These are phyloP conservation scores for Magnolia officinalis DNA, from an alignment of 164 flowering plant genomes.

Conservation along the genomic window DNA sequence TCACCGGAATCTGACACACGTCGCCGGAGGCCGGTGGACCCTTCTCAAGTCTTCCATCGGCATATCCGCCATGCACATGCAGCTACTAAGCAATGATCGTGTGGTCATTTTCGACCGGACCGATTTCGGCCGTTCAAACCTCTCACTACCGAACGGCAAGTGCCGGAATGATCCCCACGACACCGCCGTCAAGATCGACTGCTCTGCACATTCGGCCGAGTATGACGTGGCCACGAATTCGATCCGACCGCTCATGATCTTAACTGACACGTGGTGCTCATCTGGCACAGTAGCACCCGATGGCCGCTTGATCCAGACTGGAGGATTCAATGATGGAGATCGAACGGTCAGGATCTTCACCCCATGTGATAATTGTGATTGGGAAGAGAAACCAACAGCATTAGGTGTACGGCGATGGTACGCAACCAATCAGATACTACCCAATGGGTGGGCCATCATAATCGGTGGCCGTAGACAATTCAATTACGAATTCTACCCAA, in stretches of 20 bases:
- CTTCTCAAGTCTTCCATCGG: constrained; percentile 59
- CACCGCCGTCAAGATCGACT: constrained; percentile 33
- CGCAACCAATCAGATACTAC: constrained; percentile 66
- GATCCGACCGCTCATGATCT: constrained; percentile 49
- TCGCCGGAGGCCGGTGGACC: constrained; percentile 49
- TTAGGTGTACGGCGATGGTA: constrained; percentile 59
- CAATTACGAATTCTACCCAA: constrained; percentile 79
- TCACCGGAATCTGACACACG: constrained; percentile 5
- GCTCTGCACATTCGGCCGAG: constrained; percentile 83
- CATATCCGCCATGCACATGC: constrained; percentile 91
- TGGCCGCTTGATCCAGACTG: constrained; percentile 69
- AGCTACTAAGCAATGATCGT: constrained; percentile 69
- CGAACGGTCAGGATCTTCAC: constrained; percentile 35
- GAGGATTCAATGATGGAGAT: constrained; percentile 64
- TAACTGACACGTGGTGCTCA: constrained; percentile 76
- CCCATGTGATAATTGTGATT: constrained; percentile 62
- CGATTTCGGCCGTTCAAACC: constrained; percentile 71
- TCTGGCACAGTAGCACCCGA: constrained; percentile 52
- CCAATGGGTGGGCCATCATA: constrained; percentile 58
- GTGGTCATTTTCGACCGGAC: constrained; percentile 83
- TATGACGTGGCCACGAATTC: constrained; percentile 48
- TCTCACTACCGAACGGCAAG: constrained; percentile 49
- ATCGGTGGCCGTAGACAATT: constrained; percentile 69
- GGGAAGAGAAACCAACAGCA: constrained; percentile 46
- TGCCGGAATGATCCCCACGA: constrained; percentile 52